Conservation (phyloP, 768 basidiomycete species). For the Psilocybe subaeruginosa region DNA sequence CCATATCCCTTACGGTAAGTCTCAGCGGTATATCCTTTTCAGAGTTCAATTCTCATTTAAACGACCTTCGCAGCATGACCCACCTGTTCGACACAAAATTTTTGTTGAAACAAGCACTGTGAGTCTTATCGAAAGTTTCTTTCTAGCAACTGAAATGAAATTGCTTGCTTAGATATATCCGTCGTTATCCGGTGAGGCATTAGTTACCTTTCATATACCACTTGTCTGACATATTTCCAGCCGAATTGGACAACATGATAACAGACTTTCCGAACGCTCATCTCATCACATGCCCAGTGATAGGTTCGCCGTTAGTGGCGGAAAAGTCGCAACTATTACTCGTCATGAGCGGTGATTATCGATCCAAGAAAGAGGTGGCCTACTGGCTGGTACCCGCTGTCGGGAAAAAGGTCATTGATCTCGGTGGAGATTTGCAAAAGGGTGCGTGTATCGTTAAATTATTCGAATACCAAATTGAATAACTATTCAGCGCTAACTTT, state of each 20-base stretch:
- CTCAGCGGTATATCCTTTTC: background rate
- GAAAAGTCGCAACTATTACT: constrained; percentile 68
- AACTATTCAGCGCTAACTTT: constrained; percentile 56
- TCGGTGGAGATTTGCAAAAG: constrained; percentile 86
- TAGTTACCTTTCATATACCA: background rate
- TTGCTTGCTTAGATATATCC: constrained; percentile 3
- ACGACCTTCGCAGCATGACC: constrained; percentile 34
- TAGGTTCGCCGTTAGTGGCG: constrained; percentile 72
- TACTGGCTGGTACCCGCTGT: constrained; percentile 81
- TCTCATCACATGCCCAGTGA: constrained; percentile 79
- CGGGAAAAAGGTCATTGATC: constrained; percentile 76
- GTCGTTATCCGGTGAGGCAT: constrained; percentile 2
- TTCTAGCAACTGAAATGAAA: background rate
- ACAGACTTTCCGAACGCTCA: constrained; percentile 59
- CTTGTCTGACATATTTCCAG: constrained; percentile 26
- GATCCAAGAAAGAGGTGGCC: constrained; percentile 80
- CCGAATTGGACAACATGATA: constrained; percentile 74
- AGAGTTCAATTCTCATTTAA: background rate
- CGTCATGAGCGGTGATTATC: constrained; percentile 79
- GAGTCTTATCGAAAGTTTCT: background rate
- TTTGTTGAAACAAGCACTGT: constrained; percentile 90
- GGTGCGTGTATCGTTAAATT: constrained; percentile 37
- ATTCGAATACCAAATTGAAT: background rate
- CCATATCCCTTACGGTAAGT: constrained; percentile 57
- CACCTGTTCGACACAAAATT: constrained; percentile 60